Base-by-base conservation (phyloP, 805 yeast species). In the Lipomyces yamanashiensis region DNA sequence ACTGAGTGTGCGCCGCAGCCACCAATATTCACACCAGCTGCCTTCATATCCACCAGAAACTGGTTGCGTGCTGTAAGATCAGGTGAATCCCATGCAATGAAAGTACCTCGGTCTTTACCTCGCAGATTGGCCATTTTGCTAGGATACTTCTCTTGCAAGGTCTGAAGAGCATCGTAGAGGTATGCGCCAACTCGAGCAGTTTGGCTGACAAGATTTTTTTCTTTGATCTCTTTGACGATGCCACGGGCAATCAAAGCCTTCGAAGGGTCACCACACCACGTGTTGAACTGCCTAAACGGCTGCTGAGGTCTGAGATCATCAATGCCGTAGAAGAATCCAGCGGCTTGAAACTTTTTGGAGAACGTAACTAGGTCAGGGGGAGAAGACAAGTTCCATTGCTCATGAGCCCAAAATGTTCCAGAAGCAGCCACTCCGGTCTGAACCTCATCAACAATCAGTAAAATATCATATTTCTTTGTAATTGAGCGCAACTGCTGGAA, bases 221-320 rank as follows among this genome's bases (percentile, higher is more conserved):
- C 84, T 54, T 79, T 77, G 54, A 88, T 79, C 79, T 89, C 92
- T 69, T 82, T 75, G 72, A 84, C 85, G 74, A 90, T 88, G 69
- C 90, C 85, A 73, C 88, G 86, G 61, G 92, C 89, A 71, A 90
- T 81, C 72, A 89, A 79, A 75, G 88, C 83, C 78, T 87, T 85
- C 64, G 92, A 87, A 75, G 96, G 92, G 79, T 89, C 96, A 72
- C 96, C 96, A 79, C 93, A 88, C 96, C 96, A 89, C 63, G 96
- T 89, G 85, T 89, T 89, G 84, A 89, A 89, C 81, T 90, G 96
- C 77, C 96, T 85, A 83, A 87, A 89, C n/a, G 96, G 86, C 73
- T 78, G 76, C 77, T 85, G 81, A 73, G 96, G 96, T 70, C 87
- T 81, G 64, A 89, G 78, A 72, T 85, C 87, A 54, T 88, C 86